Base-by-base conservation (phyloP, 345 rosid genomes). In the Kandelia obovata region DNA sequence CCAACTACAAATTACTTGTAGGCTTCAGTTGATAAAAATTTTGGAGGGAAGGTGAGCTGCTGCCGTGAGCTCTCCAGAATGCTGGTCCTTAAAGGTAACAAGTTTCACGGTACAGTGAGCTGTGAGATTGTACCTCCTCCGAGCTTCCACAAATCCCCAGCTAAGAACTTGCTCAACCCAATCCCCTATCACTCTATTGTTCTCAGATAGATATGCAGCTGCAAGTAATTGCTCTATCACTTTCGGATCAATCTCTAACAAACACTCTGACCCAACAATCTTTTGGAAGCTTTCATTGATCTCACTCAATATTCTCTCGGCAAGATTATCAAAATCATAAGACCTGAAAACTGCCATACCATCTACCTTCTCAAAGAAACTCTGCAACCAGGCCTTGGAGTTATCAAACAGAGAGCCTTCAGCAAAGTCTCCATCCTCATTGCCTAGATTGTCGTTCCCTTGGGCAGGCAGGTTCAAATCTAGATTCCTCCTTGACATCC, bases 381-480 rank as follows among this genome's bases (percentile, higher is more conserved):
- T 80, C 6, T 85, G 88, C 76, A 83, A 74, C 92, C 92, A 91
- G 70, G 81, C 67, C 73, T 74, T 71, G 1, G 86, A 77, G 62
- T 64, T 83, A 68, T 86, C 86, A 0, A 86, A 81, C 65, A 76
- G 53, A 25, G 83, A 52, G 30, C 72, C 80, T 10, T 64, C 68
- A 7, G 47, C 64, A 17, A 51, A 37, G 4, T 17, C 17, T 7
- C 74, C 70, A 65, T 75, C 83, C 47, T 77, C 86, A 17, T 68
- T 78, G 83, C 31, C 28, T 56, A 56, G 30, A 8, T 8, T 25
- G 30, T 56, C 59, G 2, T 10, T 25, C 59, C 81, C 87, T 62
- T 81, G 84, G 60, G 85, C 77, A 7, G 91, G 87, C 62, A 91
- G 84, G 75, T 91, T 91, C 63, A 91, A 78, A 65, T 91, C 96